Evolutionary conservation across 345 rosid genomes (phyloP).

Genomic region (Populus deltoides): DNA sequence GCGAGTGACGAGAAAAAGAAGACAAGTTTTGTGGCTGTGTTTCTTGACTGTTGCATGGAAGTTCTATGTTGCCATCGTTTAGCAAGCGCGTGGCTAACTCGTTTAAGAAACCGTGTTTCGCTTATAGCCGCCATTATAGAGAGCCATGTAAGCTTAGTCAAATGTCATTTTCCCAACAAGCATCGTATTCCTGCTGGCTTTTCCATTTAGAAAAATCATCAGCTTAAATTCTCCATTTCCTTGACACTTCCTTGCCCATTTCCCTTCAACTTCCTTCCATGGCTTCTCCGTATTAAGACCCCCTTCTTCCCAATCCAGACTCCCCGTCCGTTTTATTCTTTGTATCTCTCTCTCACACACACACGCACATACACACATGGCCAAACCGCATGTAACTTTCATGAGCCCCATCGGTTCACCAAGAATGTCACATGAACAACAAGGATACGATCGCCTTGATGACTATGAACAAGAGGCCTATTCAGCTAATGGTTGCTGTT

Average conservation of each 20-base stretch:
- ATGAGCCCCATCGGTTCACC: constrained; percentile 21
- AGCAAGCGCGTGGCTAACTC: not conserved
- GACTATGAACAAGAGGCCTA: constrained; percentile 10
- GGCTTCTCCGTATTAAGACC: not conserved
- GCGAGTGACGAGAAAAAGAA: too few relatives aligned
- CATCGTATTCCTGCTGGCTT: too few relatives aligned
- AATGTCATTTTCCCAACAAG: too few relatives aligned
- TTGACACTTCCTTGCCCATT: not conserved
- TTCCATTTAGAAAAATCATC: too few relatives aligned
- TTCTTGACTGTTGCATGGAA: not conserved
- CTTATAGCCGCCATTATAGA: not conserved
- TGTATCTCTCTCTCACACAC: too few relatives aligned
- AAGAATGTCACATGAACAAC: constrained; percentile 25
- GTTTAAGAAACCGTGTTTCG: not conserved
- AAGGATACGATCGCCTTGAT: constrained; percentile 25
- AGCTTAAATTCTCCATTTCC: not conserved
- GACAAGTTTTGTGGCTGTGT: too few relatives aligned
- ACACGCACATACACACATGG: not conserved
- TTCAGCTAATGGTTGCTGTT: constrained; percentile 28
- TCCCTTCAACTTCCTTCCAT: not conserved
- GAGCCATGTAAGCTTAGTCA: not conserved
- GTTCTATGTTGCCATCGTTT: not conserved
- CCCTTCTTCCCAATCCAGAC: not conserved
- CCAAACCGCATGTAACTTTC: constrained; percentile 5
- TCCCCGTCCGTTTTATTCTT: not conserved